Evolutionary conservation across 2,329 filamentous ascomycete species (phyloP), one percentile per base, ranked within the genome.

Genomic region (Raffaelea albimanens): DNA sequence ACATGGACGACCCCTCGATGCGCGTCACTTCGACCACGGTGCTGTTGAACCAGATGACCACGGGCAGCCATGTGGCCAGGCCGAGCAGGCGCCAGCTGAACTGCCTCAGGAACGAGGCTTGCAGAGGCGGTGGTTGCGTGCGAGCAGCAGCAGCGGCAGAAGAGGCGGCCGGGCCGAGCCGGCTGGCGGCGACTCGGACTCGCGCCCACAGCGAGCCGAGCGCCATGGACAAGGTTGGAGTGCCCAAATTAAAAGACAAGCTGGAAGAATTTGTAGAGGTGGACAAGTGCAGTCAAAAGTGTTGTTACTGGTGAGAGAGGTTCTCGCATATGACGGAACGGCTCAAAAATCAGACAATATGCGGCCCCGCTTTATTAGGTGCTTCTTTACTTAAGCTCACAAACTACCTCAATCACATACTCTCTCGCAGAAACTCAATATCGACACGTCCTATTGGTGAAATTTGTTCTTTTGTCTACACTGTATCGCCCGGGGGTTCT

Each of bases 1-100:
- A 83, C 87, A 93, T 93, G 19, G 83, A 88, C 19, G 70, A 63
- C 2, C 82, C 82, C 33, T 70, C 69, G 50, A 85, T 75, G 49
- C 67, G 65, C 3, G 73, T 74, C 40, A 82, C 52, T 54, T 81
- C 76, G 20, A 73, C 76, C 34, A 85, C 72, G 56, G 80, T 70
- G 31, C 73, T 67, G 56, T 82, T 78, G 66, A 84, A 73, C 61
- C 75, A 77, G 49, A 81, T 71, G 43, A 78, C 65, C 14, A 78
- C 72, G 1, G 82, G 82, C 21, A 83, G 62, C 76, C 81, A 83
- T 21, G 77, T 75, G 45, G 73, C 71, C 50, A 80, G 67, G 43
- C 70, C 68, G 53, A 80, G 62, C 43, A 78, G 63, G 49, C 69
- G 70, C 52, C 66, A 67, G 10, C 67, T 62, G 48, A 71, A 71